Conservation (phyloP, 1,284 basidiomycete species). For the Trametes hirsuta region DNA sequence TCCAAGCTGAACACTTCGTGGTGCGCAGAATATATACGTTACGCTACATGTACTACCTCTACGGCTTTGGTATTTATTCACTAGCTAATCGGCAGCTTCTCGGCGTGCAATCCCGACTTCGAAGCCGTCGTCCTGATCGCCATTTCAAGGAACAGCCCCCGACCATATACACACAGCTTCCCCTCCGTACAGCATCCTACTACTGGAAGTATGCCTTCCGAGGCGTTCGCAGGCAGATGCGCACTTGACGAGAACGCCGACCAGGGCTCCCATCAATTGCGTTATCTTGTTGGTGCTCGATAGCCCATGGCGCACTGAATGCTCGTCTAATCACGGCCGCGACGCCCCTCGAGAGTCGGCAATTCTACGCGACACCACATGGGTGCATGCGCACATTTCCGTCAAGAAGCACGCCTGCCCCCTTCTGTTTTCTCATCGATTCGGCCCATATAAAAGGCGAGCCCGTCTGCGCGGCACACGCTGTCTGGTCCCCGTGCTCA, state of each 20-base stretch:
- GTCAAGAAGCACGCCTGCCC: background rate
- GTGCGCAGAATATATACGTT: constrained; percentile 18
- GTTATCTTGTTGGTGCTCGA: constrained; percentile 1
- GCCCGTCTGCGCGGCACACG: background rate
- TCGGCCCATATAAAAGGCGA: constrained; percentile 5
- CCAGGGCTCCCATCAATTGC: constrained; percentile 6
- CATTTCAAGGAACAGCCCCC: background rate
- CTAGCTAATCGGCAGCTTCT: constrained; percentile 1
- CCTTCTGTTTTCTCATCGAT: constrained; percentile 9
- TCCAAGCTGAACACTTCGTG: constrained; percentile 12
- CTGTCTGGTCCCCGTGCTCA: background rate
- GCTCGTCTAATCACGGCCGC: constrained; percentile 3
- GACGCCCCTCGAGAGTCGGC: background rate
- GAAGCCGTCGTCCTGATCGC: constrained; percentile 4
- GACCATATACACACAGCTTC: background rate
- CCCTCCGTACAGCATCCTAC: background rate
- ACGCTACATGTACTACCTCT: constrained; percentile 23
- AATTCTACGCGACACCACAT: constrained; percentile 7
- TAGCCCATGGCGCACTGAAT: background rate
- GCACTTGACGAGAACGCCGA: background rate
- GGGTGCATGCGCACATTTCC: background rate
- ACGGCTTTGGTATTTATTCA: constrained; percentile 15
- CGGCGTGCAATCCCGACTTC: background rate
- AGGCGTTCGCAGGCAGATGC: background rate
- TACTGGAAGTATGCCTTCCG: too few species aligned